These are phyloP conservation scores for Monascus purpureus DNA, from an alignment of 495 filamentous ascomycete species.

Conservation along the genomic window DNA sequence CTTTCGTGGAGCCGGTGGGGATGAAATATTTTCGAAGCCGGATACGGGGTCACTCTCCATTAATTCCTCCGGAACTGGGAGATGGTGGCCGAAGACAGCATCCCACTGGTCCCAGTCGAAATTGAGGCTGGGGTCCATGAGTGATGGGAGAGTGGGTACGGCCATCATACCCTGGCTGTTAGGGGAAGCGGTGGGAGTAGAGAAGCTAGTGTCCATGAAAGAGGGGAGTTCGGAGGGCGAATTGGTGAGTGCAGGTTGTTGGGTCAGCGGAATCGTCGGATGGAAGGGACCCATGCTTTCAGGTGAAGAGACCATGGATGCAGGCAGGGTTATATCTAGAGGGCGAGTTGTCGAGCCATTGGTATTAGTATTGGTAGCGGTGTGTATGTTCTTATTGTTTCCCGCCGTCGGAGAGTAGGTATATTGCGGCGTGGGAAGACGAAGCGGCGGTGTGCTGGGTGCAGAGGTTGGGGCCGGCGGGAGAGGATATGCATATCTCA, in stretches of 20 bases:
- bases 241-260: constrained; percentile 2
- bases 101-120: constrained; percentile 41
- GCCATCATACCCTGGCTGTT: constrained; percentile 2
- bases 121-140: constrained; percentile 22
- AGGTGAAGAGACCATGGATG: not conserved
- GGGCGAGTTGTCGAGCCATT: not conserved
- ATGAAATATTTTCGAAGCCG: no score
- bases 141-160: constrained; percentile 27
- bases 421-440: constrained; percentile 5
- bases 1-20: no score
- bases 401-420: constrained; percentile 7
- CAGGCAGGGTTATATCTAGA: not conserved
- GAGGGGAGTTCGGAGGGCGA: constrained; percentile 6
- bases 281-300: not conserved
- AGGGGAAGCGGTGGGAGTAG: constrained; percentile 4
- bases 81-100: constrained; percentile 34
- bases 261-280: constrained; percentile 2
- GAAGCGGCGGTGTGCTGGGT: constrained; percentile 3
- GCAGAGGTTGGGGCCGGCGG: constrained; percentile 7
- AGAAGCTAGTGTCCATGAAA: constrained; percentile 14
- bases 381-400: no score
- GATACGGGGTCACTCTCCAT: constrained; percentile 31
- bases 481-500: constrained; percentile 14
- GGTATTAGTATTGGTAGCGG: not conserved
- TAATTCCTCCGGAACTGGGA: constrained; percentile 31